phyloP scores from a whole-genome alignment of 2,329 filamentous ascomycete genomes.

The Elsinoe ampelina region DNA sequence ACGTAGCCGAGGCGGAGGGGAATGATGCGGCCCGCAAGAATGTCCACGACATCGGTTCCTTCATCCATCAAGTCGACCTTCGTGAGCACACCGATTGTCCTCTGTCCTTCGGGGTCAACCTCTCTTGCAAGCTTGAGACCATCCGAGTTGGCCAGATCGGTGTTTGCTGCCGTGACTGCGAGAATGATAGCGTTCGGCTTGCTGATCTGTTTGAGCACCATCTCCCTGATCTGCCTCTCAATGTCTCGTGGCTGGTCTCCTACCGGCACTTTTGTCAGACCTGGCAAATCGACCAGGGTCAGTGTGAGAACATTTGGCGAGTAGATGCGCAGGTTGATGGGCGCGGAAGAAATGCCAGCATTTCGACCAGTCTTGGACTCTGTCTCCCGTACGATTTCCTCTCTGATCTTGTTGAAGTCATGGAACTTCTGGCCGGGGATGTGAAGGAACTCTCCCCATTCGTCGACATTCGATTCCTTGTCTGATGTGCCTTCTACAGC shows the following conservation, averaged over 20 bases:
- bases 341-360: constrained; percentile 88
- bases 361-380: constrained; percentile 94
- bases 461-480: constrained; percentile 81
- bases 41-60: constrained; percentile 96
- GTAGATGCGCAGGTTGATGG: constrained; percentile 97
- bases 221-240: constrained; percentile 90
- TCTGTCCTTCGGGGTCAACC: constrained; percentile 93
- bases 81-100: constrained; percentile 95
- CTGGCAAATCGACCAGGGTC: constrained; percentile 91
- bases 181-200: constrained; percentile 98
- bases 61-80: constrained; percentile 99
- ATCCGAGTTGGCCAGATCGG: constrained; percentile 97
- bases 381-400: constrained; percentile 94
- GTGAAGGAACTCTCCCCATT: constrained; percentile 98
- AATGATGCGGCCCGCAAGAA: constrained; percentile 94
- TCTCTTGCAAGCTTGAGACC: constrained; percentile 92
- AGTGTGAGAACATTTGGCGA: constrained; percentile 96
- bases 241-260: constrained; percentile 96
- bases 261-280: constrained; percentile 91
- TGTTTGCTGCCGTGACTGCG: constrained; percentile 92
- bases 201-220: constrained; percentile 97
- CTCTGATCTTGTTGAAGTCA: constrained; percentile 97
- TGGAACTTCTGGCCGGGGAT: constrained; percentile 95
- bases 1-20: constrained; percentile 90
- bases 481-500: constrained; percentile 57